phyloP scores from a whole-genome alignment of 768 basidiomycete genomes.

The Pleurotus cornucopiae region DNA sequence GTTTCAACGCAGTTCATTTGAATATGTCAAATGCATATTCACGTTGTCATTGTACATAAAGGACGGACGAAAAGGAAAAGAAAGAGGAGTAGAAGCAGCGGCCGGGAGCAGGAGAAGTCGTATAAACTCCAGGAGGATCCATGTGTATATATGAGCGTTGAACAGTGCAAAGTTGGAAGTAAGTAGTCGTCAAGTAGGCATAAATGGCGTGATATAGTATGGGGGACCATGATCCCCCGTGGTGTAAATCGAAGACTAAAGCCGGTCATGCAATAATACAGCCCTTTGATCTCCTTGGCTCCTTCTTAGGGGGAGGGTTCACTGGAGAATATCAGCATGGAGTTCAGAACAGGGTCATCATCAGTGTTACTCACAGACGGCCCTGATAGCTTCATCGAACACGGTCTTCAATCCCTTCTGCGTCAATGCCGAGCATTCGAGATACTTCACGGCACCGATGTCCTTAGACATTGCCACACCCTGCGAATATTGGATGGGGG shows the following conservation, averaged over 20 bases:
- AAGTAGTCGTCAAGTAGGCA: conserved; percentile 57
- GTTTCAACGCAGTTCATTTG: conserved; percentile 9
- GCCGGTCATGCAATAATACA: conserved; percentile 72
- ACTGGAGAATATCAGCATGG: conserved; percentile 35
- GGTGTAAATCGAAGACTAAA: conserved; percentile 16
- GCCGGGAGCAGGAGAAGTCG: neutral
- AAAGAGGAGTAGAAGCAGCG: neutral
- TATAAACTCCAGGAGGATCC: conserved; percentile 7
- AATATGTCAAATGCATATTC: conserved; percentile 6
- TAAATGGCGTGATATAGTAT: conserved; percentile 62
- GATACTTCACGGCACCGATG: conserved; percentile 92
- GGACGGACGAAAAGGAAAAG: neutral
- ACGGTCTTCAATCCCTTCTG: conserved; percentile 99
- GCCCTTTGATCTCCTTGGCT: conserved; percentile 37
- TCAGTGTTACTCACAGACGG: conserved; percentile 68
- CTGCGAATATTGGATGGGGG: conserved; percentile 88
- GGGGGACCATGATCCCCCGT: conserved; percentile 26
- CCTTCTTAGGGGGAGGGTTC: conserved; percentile 68
- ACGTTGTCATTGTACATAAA: neutral
- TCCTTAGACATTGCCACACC: conserved; percentile 90
- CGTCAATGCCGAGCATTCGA: conserved; percentile 94
- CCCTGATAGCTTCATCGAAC: conserved; percentile 98
- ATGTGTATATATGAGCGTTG: conserved; percentile 13
- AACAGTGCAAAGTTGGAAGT: neutral
- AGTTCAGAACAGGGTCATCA: neutral